These are phyloP conservation scores for Tephrocybe sp. DNA, from an alignment of 768 basidiomycete genomes.

Conservation along the genomic window DNA sequence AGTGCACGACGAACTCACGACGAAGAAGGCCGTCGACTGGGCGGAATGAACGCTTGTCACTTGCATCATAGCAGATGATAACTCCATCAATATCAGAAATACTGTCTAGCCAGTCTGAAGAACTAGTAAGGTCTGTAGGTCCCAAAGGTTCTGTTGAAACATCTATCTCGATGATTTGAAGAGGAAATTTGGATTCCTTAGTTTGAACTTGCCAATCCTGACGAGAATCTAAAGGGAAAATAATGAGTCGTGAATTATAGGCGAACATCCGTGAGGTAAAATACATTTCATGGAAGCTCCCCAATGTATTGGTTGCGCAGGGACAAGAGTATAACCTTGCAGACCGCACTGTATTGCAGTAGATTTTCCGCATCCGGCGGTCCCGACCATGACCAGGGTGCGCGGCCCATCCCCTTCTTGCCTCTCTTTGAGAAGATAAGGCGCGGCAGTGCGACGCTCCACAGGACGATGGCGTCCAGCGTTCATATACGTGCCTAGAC, in stretches of 20 bases:
- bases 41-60: constrained; percentile 57
- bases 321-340: constrained; percentile 51
- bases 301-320: constrained; percentile 29
- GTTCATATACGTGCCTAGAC: constrained; percentile 47
- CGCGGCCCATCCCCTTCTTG: too few relatives aligned
- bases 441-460: constrained; percentile 34
- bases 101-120: constrained; percentile 43
- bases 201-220: constrained; percentile 32
- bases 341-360: constrained; percentile 78
- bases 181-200: constrained; percentile 37
- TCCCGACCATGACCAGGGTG: constrained; percentile 79
- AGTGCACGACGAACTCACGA: constrained; percentile 55
- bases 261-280: constrained; percentile 7
- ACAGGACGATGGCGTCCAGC: constrained; percentile 33
- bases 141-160: constrained; percentile 26
- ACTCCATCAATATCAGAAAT: constrained; percentile 71
- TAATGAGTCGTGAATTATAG: constrained; percentile 1
- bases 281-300: constrained; percentile 43
- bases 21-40: constrained; percentile 71
- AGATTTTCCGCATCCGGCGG: constrained; percentile 81
- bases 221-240: constrained; percentile 28
- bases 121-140: constrained; percentile 5
- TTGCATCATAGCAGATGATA: constrained; percentile 85
- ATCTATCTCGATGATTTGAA: constrained; percentile 59
- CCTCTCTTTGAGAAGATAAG: too few relatives aligned